These are phyloP conservation scores for Flaveria bidentis DNA, from an alignment of 129 eudicot genomes.

Conservation along the genomic window DNA sequence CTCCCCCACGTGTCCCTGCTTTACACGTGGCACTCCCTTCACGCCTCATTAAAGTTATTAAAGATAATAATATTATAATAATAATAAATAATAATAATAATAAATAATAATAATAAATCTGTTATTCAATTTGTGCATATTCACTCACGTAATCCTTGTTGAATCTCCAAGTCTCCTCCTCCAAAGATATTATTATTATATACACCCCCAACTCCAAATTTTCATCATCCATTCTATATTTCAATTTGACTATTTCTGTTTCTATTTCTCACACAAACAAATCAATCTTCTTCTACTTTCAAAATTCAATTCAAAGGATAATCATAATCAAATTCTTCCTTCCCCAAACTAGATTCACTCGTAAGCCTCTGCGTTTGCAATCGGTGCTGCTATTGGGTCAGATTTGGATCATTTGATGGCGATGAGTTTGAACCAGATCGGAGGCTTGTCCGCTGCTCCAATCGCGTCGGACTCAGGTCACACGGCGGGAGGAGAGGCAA, in stretches of 20 bases:
- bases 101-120: not conserved
- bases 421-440: slow-evolving; percentile 86
- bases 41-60: slow-evolving; percentile 22
- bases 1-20: slow-evolving; percentile 44
- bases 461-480: slow-evolving; percentile 40
- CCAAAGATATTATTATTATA: no score
- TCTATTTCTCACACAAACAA: not conserved
- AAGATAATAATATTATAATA: no score
- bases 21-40: slow-evolving; percentile 44
- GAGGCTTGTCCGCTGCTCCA: slow-evolving; percentile 52
- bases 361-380: not conserved
- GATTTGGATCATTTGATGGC: slow-evolving; percentile 45
- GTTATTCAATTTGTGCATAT: slow-evolving; percentile 1
- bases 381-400: not conserved
- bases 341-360: slow-evolving; percentile 1
- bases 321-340: not conserved
- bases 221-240: slow-evolving; percentile 26
- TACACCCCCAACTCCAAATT: not conserved
- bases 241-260: not conserved
- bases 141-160: slow-evolving; percentile 26
- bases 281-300: no score
- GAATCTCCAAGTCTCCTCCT: slow-evolving; percentile 30
- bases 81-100: no score
- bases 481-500: slow-evolving; percentile 22
- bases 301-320: no score